A percentile compares a stretch with the other conserved stretches of the same genome.
These are phyloP conservation scores for Hygrophorus pudorinus DNA, from an alignment of 768 basidiomycete genomes.

Conservation along the genomic window DNA sequence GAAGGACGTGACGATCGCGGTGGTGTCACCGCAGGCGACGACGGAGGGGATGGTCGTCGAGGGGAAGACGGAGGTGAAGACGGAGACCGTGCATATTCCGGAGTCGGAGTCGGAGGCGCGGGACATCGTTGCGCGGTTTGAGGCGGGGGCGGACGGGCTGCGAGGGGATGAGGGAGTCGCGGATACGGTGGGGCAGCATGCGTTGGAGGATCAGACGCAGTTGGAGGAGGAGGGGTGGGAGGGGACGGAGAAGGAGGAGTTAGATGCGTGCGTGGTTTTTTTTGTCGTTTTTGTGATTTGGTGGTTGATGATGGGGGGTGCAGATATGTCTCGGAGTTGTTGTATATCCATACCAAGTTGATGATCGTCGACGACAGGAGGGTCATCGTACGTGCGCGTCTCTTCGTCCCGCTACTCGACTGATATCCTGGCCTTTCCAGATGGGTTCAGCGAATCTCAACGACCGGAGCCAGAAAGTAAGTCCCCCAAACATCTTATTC, in stretches of 20 bases:
- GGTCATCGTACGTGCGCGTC: constrained; percentile 58
- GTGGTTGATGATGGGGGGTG: constrained; percentile 10
- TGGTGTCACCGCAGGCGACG: constrained; percentile 43
- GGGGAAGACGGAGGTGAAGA: constrained; percentile 41
- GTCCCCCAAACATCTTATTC: background rate
- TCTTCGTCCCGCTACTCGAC: background rate
- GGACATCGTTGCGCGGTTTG: constrained; percentile 59
- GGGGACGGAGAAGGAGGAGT: constrained; percentile 76
- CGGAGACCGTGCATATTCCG: constrained; percentile 61
- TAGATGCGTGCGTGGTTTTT: constrained; percentile 45
- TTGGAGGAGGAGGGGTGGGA: constrained; percentile 78
- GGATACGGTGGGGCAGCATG: constrained; percentile 78
- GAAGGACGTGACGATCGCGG: constrained; percentile 48
- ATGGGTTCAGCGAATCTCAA: constrained; percentile 94
- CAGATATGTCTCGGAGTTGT: constrained; percentile 71
- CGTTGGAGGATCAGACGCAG: constrained; percentile 48
- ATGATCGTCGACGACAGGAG: constrained; percentile 92
- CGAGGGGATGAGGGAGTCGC: constrained; percentile 55
- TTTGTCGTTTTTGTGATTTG: constrained; percentile 3
- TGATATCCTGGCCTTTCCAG: constrained; percentile 23
- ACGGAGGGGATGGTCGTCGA: constrained; percentile 37
- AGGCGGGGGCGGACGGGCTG: constrained; percentile 47
- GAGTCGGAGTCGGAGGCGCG: constrained; percentile 55
- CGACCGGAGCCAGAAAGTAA: constrained; percentile 72
- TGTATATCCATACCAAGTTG: constrained; percentile 81